These are phyloP conservation scores for Ophiosphaerella narmari DNA, from an alignment of 2,329 filamentous ascomycete species.

Conservation along the genomic window DNA sequence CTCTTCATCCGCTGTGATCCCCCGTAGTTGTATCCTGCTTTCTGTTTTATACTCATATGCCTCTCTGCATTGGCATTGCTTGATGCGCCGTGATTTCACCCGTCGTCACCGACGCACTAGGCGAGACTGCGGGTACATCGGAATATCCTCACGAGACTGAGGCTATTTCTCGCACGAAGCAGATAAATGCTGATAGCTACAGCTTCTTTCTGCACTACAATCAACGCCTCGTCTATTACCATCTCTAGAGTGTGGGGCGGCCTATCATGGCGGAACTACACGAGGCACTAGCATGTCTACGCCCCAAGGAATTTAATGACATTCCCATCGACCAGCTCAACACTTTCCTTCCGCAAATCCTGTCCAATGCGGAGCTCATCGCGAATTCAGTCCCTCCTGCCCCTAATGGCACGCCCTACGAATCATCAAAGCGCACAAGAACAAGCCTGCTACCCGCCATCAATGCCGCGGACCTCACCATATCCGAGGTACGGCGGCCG, in stretches of 20 bases:
- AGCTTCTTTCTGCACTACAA: not conserved
- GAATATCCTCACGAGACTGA: not conserved
- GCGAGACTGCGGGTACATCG: slow-evolving; percentile 17
- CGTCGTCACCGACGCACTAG: slow-evolving; percentile 18
- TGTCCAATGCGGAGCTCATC: slow-evolving; percentile 68
- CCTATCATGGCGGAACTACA: slow-evolving; percentile 47
- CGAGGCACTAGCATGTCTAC: slow-evolving; percentile 51
- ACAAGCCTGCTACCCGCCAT: slow-evolving; percentile 59
- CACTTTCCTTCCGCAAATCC: slow-evolving; percentile 47
- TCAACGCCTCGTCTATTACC: not conserved
- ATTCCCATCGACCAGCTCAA: slow-evolving; percentile 50
- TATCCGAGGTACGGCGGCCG: slow-evolving; percentile 57
- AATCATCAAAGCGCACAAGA: slow-evolving; percentile 58
- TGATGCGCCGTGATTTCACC: slow-evolving; percentile 15
- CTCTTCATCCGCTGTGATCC: not conserved
- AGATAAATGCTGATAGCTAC: not conserved
- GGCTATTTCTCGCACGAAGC: not conserved
- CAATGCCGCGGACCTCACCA: slow-evolving; percentile 57
- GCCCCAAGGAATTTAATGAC: slow-evolving; percentile 51
- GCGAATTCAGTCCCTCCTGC: slow-evolving; percentile 75
- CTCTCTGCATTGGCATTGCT: not conserved
- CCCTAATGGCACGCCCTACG: slow-evolving; percentile 51
- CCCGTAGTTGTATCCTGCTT: not conserved
- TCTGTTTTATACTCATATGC: not conserved
- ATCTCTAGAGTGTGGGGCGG: not conserved